These are phyloP conservation scores for Jasminum sambac DNA, from an alignment of 257 asterid genomes.

Conservation along the genomic window DNA sequence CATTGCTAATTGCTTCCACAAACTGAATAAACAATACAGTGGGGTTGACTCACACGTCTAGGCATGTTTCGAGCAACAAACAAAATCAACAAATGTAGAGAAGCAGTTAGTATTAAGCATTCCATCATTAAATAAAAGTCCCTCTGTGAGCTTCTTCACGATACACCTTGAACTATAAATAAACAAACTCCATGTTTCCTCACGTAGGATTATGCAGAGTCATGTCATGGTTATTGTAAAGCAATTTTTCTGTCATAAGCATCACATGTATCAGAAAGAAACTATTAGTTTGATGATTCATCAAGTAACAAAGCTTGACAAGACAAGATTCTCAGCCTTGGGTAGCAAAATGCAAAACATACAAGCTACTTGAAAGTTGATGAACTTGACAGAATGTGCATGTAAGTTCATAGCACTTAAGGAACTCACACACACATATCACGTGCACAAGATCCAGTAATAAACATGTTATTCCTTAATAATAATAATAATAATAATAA, in stretches of 20 bases:
- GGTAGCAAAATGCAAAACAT: conserved; percentile 13
- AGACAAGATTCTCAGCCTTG: conserved; percentile 13
- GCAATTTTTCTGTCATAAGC: not conserved
- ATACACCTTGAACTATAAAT: conserved; percentile 12
- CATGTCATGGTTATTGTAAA: conserved; percentile 16
- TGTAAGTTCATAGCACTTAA: conserved; percentile 1
- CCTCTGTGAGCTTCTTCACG: conserved; percentile 7
- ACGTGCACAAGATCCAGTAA: conserved; percentile 23
- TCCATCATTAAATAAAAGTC: not conserved
- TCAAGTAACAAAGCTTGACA: conserved; percentile 2
- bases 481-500: no score
- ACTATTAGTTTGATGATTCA: conserved; percentile 5
- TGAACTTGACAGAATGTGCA: not conserved
- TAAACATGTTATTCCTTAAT: conserved; percentile 3
- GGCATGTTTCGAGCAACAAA: not conserved
- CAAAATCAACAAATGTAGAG: not conserved
- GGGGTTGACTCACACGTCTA: not conserved
- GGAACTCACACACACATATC: conserved; percentile 6
- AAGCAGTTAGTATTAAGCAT: conserved; percentile 10
- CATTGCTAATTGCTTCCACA: conserved; percentile 9
- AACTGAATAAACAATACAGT: conserved; percentile 6
- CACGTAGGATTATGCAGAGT: not conserved
- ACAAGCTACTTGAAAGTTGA: conserved; percentile 22
- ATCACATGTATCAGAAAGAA: conserved; percentile 2
- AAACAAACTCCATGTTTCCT: not conserved